Evolutionary conservation across 2,329 filamentous ascomycete genomes (phyloP).

Genomic region (Aspergillus phoenicis): DNA sequence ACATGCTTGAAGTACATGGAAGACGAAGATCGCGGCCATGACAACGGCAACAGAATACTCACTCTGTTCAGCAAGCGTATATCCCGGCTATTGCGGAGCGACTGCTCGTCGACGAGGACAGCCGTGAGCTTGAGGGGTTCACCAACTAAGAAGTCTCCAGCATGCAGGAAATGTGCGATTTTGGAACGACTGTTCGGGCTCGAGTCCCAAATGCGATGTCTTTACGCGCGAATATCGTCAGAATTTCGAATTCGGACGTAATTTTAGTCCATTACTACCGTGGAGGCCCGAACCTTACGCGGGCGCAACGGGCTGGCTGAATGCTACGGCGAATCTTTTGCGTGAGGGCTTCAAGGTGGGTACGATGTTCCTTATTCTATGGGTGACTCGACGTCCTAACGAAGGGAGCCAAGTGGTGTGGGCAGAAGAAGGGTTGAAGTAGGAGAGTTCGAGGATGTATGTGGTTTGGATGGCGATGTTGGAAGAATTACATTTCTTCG

Average conservation of each 20-base stretch:
- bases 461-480: constrained; percentile 48
- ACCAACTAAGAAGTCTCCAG: constrained; percentile 55
- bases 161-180: constrained; percentile 66
- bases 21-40: constrained; percentile 49
- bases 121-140: constrained; percentile 44
- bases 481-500: constrained; percentile 54
- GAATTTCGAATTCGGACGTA: constrained; percentile 61
- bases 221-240: constrained; percentile 59
- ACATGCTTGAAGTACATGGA: constrained; percentile 44
- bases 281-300: constrained; percentile 57
- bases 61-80: constrained; percentile 51
- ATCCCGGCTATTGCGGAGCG: constrained; percentile 50
- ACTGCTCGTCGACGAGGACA: constrained; percentile 33
- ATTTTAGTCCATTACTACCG: constrained; percentile 62
- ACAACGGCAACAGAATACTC: constrained; percentile 54
- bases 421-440: constrained; percentile 44
- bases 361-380: constrained; percentile 61
- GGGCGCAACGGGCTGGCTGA: constrained; percentile 59
- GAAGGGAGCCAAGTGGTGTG: constrained; percentile 27
- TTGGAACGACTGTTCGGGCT: constrained; percentile 57
- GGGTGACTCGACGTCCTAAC: constrained; percentile 21
- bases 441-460: constrained; percentile 53
- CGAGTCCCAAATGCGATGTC: constrained; percentile 59
- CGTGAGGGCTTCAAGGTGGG: constrained; percentile 48
- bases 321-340: constrained; percentile 57